Evolutionary conservation across 257 asterid genomes (phyloP).

Genomic region (Catharanthus roseus): DNA sequence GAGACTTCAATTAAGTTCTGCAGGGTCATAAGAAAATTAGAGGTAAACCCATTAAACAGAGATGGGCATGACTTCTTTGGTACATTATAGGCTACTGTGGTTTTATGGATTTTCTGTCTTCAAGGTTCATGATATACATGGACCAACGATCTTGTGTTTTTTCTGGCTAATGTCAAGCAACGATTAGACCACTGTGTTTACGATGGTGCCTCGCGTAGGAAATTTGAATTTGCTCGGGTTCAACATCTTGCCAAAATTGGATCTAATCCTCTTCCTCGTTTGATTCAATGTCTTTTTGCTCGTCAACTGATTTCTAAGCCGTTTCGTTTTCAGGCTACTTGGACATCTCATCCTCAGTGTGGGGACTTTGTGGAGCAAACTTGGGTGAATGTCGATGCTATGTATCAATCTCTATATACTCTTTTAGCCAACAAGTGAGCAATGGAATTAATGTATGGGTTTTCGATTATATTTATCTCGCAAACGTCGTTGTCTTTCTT

Average conservation of each 20-base stretch:
- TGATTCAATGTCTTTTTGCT: neutral
- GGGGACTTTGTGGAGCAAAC: neutral
- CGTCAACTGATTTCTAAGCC: neutral
- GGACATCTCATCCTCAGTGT: neutral
- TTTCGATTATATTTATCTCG: neutral
- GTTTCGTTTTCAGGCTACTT: too few species aligned
- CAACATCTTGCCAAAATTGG: neutral
- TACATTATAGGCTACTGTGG: neutral
- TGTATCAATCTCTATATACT: neutral
- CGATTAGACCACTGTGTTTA: neutral
- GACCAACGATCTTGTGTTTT: too few species aligned
- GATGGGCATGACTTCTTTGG: neutral
- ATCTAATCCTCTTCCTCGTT: neutral
- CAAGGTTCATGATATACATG: neutral
- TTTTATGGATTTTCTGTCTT: neutral
- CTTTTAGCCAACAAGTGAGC: neutral
- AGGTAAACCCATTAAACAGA: neutral
- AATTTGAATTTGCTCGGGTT: neutral
- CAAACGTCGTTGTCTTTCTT: neutral
- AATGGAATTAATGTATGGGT: neutral
- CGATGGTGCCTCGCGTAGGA: neutral
- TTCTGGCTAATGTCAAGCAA: neutral
- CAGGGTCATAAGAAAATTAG: neutral
- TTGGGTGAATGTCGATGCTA: neutral
- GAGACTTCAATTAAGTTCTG: neutral